Evolutionary conservation across 2,329 filamentous ascomycete species (phyloP).

Genomic region (Blastomyces parvus): DNA sequence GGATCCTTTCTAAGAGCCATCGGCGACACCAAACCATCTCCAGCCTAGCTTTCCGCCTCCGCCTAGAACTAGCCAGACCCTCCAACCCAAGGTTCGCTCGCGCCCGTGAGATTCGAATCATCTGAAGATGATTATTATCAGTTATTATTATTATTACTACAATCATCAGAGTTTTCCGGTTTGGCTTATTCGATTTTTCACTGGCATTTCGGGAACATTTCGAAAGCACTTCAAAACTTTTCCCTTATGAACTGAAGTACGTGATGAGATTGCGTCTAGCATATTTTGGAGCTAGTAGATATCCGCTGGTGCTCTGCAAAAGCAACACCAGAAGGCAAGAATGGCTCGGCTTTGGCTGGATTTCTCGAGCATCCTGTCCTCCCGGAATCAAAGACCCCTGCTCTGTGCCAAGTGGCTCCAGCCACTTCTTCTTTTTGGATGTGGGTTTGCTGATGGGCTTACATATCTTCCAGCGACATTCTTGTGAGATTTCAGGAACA

Average conservation of each 20-base stretch:
- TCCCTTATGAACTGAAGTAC: background rate
- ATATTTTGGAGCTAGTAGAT: background rate
- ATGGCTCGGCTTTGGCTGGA: background rate
- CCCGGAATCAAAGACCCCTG: background rate
- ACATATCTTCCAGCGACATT: background rate
- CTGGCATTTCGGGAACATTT: background rate
- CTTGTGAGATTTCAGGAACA: background rate
- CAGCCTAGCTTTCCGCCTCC: background rate
- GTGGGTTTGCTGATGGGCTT: background rate
- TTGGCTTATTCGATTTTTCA: background rate
- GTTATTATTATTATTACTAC: no score
- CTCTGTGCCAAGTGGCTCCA: constrained; percentile 5
- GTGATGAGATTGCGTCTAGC: background rate
- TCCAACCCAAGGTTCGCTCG: background rate
- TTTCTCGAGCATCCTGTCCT: background rate
- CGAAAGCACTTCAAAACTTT: background rate
- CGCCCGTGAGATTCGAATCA: no score
- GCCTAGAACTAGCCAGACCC: background rate
- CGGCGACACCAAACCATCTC: constrained; percentile 3
- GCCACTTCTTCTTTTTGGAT: background rate
- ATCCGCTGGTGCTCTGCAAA: background rate
- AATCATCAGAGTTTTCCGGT: background rate
- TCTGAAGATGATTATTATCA: no score
- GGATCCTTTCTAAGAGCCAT: constrained; percentile 7
- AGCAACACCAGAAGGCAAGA: background rate